Evolutionary conservation across 108 stramenopile genomes (phyloP).

Genomic region (Aureococcus anophagefferens): DNA sequence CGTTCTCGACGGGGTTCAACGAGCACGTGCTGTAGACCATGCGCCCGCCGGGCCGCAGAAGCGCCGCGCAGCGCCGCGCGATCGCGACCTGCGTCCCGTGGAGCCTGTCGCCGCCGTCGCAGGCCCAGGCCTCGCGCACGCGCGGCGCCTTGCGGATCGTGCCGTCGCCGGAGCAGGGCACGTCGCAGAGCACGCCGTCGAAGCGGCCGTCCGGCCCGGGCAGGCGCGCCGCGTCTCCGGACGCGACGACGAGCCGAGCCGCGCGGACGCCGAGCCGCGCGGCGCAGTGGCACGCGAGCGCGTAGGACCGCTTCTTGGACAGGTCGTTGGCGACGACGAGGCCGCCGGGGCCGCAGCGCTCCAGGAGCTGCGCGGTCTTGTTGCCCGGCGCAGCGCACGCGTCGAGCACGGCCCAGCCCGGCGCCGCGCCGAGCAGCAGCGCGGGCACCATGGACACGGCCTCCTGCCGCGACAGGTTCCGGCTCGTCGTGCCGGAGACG

Average conservation of each 20-base stretch:
- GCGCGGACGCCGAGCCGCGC: slow-evolving; percentile 52
- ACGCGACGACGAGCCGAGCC: no score
- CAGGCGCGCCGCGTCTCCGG: no score
- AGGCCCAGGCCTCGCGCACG: slow-evolving; percentile 66
- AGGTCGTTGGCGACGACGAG: slow-evolving; percentile 91
- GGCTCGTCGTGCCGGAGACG: no score
- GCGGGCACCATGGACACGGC: slow-evolving; percentile 98
- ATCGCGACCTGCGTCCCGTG: slow-evolving; percentile 43
- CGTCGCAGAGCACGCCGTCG: slow-evolving; percentile 62
- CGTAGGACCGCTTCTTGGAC: slow-evolving; percentile 83
- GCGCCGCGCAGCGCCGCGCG: slow-evolving; percentile 33
- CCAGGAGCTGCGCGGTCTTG: slow-evolving; percentile 92
- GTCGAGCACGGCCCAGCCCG: slow-evolving; percentile 72
- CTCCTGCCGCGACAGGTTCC: slow-evolving; percentile 62
- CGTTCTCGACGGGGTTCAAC: slow-evolving; percentile 95
- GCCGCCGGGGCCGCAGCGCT: slow-evolving; percentile 65
- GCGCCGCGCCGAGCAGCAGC: slow-evolving; percentile 68
- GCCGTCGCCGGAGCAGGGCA: slow-evolving; percentile 96
- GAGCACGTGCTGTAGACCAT: slow-evolving; percentile 94
- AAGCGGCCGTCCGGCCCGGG: no score
- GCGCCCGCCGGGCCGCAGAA: slow-evolving; percentile 61
- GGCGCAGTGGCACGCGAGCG: slow-evolving; percentile 83
- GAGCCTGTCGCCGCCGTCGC: slow-evolving; percentile 20
- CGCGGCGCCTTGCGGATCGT: slow-evolving; percentile 88
- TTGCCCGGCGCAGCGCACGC: slow-evolving; percentile 97